Base-by-base conservation (phyloP, 805 yeast species). In the Sugiyamaella marilandica region DNA sequence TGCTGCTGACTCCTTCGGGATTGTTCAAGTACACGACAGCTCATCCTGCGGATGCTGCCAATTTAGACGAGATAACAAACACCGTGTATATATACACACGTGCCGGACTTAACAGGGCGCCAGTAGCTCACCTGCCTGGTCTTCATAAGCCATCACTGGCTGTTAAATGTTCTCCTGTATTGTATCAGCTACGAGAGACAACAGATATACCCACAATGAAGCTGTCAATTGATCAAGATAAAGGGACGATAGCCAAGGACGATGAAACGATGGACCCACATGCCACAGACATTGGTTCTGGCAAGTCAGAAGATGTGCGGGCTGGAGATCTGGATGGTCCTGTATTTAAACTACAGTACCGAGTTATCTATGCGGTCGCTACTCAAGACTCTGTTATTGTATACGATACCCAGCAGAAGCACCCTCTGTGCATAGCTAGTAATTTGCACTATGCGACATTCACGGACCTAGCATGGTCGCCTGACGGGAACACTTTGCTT, bases 341-440 rank as follows among this genome's bases (percentile, higher is more conserved):
- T 1, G 76, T 76, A 11, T 77, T 88, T 55, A 68, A 73, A 3
- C 68, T 91, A 44, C 85, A 88, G 0, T 90, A 94, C 63, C 79
- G 89, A 56, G 79, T 94, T 81, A 70, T 92, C 0, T 91, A 86
- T 70, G 98, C 97, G 0, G 85, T 94, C 16, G 98, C 97, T 0
- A 91, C 97, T 0, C 90, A 87, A 53, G 96, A 88, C 65, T 78
- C 91, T 11, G 85, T 94, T 10, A 63, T 85, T 8, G 70, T 94
- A 1, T 94, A 87, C 68, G 95, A 89, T 59, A 92, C 98, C 0
- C 86, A 83, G 56, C 74, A 76, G 32, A 62, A 74, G 24, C 68
- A 75, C 52, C 95, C 97, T 1, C 62, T 94, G 19, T 94, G 91
- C 4, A 71, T 80, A 11, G 84, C 85, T 2, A 77, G 87, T 0